Evolutionary conservation across 148 eudicot species (phyloP).

Genomic region (Polygonum aviculare): DNA sequence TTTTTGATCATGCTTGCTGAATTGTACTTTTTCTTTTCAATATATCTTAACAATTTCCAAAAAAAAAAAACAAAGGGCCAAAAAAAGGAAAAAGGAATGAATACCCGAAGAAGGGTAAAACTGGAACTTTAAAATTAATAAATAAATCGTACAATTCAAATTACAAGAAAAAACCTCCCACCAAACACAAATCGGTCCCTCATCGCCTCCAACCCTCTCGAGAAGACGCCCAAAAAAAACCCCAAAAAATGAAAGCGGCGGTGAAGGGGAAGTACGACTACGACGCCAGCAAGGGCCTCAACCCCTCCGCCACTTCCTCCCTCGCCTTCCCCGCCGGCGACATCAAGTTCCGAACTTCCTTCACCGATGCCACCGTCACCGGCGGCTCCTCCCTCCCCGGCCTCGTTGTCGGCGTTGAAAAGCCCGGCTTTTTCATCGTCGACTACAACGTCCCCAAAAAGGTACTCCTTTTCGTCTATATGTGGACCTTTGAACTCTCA

Average conservation of each 20-base stretch:
- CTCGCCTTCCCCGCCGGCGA: slow-evolving; percentile 41
- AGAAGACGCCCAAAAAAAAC: background rate
- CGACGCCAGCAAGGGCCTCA: slow-evolving; percentile 25
- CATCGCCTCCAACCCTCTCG: background rate
- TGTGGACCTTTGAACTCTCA: background rate
- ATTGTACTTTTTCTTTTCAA: no score
- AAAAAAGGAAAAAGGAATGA: no score
- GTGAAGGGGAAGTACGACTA: slow-evolving; percentile 25
- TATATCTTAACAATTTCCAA: no score
- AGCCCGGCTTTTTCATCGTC: slow-evolving; percentile 45
- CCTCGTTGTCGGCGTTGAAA: slow-evolving; percentile 40
- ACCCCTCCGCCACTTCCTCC: slow-evolving; percentile 29
- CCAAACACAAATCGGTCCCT: background rate
- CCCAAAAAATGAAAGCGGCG: slow-evolving; percentile 26
- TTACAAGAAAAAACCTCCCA: slow-evolving; percentile 8
- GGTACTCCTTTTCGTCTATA: slow-evolving; percentile 16
- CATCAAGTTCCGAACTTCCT: slow-evolving; percentile 32
- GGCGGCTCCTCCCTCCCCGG: slow-evolving; percentile 28
- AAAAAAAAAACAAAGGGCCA: no score
- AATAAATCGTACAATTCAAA: background rate
- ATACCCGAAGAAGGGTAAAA: background rate
- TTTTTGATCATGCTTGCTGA: no score
- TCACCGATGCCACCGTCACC: slow-evolving; percentile 38
- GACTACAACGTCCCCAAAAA: slow-evolving; percentile 44
- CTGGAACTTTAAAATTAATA: background rate